Base-by-base conservation (phyloP, 306 rosid genomes). In the Dicorynia guianensis region DNA sequence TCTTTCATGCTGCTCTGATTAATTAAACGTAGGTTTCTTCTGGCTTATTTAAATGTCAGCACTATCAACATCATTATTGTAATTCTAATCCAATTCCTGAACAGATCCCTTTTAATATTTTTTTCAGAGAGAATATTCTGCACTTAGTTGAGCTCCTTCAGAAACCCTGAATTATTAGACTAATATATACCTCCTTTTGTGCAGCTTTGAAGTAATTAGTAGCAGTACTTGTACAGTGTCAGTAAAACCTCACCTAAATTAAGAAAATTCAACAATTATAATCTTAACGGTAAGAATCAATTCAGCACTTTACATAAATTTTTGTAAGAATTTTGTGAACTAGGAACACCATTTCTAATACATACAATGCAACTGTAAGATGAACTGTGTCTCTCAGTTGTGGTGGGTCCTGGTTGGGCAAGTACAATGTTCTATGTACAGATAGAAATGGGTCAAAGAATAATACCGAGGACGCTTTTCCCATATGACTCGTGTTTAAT, bases 31-130 rank as follows among this genome's bases (percentile, higher is more conserved):
- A 17, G 35, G 18, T n/a, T 38, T 52, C 33, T 35, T 68, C 60
- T 68, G n/a, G 47, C 34, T 52, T 77, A 69, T 17, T 77, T 42
- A 19, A 70, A 52, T 50, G 40, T 53, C 72, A 61, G 77, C 82
- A 70, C 67, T 63, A 63, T 63, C n/a, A 52, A 54, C 17, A 34
- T 20, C 47, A 56, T 56, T 20, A 50, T 50, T 10, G 30, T 58
- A 57, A 71, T 57, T 57, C 43, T 71, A n/a, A 72, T 58, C 18
- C 60, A 20, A 73, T 61, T 18, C 8, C 39, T 18, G 11, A 47
- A 60, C 50, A 46, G 39, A n/a, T 49, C 53, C 49, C 48, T 74
- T 49, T 33, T 48, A 33, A 59, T 17, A 30, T 71, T 34, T 0
- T 1, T 25, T 25, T 25, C 30, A 25, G 30, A 36, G 15, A 39